Percentiles rank a stretch among this genome's conserved stretches.
phyloP scores from a whole-genome alignment of 1,139 yeast species.

The Yamadazyma epiphylla region DNA sequence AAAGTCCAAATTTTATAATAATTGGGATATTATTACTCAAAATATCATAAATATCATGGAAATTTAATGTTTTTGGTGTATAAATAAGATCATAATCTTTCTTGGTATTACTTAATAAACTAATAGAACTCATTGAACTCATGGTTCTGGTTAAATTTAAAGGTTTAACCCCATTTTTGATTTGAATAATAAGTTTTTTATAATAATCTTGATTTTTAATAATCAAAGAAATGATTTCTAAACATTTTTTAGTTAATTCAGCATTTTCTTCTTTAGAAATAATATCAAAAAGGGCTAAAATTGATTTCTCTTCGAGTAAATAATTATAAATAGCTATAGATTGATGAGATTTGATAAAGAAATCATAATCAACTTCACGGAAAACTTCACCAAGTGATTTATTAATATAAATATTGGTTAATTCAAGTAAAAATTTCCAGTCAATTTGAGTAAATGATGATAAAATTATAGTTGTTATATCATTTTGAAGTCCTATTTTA shows the following conservation, averaged over 20 bases:
- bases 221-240: constrained; percentile 46
- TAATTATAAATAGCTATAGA: constrained; percentile 62
- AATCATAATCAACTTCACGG: constrained; percentile 26
- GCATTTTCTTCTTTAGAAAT: constrained; percentile 53
- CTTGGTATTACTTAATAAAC: constrained; percentile 21
- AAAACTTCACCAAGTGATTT: constrained; percentile 51
- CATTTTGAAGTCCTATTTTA: constrained; percentile 46
- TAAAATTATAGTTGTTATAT: constrained; percentile 49
- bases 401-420: constrained; percentile 32
- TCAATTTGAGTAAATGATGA: constrained; percentile 60
- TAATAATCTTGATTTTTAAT: constrained; percentile 50
- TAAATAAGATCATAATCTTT: constrained; percentile 47
- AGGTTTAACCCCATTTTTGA: constrained; percentile 19
- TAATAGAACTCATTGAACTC: constrained; percentile 17
- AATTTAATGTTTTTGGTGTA: constrained; percentile 52
- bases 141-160: constrained; percentile 13
- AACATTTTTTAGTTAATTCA: constrained; percentile 20
- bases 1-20: constrained; percentile 67
- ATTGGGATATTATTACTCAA: constrained; percentile 64
- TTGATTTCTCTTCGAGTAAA: constrained; percentile 56
- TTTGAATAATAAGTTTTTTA: background rate
- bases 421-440: constrained; percentile 53
- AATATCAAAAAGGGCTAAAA: constrained; percentile 52
- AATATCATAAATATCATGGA: constrained; percentile 65
- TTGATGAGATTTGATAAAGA: constrained; percentile 56